phyloP scores from a whole-genome alignment of 108 stramenopile species.

The Chaetoceros tenuissimus region DNA sequence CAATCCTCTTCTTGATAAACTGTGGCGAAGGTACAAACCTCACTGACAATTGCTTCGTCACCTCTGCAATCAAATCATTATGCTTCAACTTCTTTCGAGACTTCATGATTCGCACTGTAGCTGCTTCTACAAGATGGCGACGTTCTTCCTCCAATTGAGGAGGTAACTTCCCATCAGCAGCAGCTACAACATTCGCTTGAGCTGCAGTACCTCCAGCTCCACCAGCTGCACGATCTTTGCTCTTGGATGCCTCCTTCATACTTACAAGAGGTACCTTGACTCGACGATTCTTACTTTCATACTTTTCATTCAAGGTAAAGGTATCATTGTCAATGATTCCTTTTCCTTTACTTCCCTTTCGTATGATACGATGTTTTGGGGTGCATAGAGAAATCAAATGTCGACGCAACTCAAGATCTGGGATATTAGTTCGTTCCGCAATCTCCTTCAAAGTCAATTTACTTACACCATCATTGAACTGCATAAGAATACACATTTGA shows the following conservation, averaged over 20 bases:
- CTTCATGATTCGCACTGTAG: conserved; percentile 97
- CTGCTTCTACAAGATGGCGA: conserved; percentile 90
- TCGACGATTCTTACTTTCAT: conserved; percentile 80
- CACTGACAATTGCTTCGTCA: conserved; percentile 70
- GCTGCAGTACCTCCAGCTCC: conserved; percentile 18
- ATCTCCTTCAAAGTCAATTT: conserved; percentile 75
- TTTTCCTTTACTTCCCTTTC: conserved; percentile 88
- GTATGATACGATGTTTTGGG: conserved; percentile 87
- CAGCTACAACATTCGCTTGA: conserved; percentile 20
- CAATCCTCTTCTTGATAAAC: conserved; percentile 93
- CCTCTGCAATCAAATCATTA: conserved; percentile 93
- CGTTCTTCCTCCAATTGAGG: conserved; percentile 83
- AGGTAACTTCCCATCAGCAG: conserved; percentile 57
- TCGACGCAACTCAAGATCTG: conserved; percentile 82
- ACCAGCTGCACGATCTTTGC: conserved; percentile 14
- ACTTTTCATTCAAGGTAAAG: conserved; percentile 88
- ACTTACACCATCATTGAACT: conserved; percentile 82
- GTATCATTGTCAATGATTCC: conserved; percentile 84
- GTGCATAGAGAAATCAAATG: conserved; percentile 95
- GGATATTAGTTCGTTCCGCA: conserved; percentile 74
- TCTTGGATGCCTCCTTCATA: conserved; percentile 63
- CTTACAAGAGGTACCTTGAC: conserved; percentile 88
- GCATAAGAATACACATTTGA: conserved; percentile 96
- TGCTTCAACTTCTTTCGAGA: conserved; percentile 86
- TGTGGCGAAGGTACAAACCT: conserved; percentile 84